Evolutionary conservation across 345 rosid genomes (phyloP), one percentile per base, ranked within the genome.

Genomic region (Camelina hispida): DNA sequence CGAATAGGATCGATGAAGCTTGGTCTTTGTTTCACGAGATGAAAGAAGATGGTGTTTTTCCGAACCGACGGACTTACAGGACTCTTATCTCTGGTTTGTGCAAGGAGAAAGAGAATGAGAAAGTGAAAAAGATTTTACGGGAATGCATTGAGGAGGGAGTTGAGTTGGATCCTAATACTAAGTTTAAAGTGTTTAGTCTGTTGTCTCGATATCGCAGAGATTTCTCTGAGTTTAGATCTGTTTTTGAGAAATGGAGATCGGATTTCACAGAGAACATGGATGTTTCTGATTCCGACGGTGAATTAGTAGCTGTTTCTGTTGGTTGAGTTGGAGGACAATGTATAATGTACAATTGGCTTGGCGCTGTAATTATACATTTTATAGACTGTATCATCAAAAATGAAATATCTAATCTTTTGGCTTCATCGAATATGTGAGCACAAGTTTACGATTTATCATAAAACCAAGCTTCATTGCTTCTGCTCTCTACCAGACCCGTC

Each of bases 1-100:
- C 71, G 13, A 84, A 87, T 55, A 84, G 89, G 77, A 65, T 72
- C 23, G 77, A 62, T 62, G 93, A 89, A 81, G 97, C 88, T 43
- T 77, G 34, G 67, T 53, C 76, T 57, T 25, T 86, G 69, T 83
- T 77, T 47, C 8, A 61, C 15, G 74, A 83, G 52, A 91, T 91
- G 97, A 87, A 75, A 68, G 85, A 82, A 50, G 54, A 13, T 66
- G 93, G 91, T 9, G 5, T 87, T 25, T 32, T 58, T 18, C 95
- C 93, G 44, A 78, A 79, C 81, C 38, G 14, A 15, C 67, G 65
- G 63, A 80, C 82, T 3, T 89, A 80, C 62, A 65, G 79, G 35
- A 56, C 79, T 71, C 71, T 91, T 73, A 73, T 91, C 28, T 70
- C 71, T 72, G 81, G 83, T 54, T 86, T 86, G 74, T 85, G 87